Evolutionary conservation across 2,329 filamentous ascomycete genomes (phyloP).

Genomic region (Xylariaceae sp.): DNA sequence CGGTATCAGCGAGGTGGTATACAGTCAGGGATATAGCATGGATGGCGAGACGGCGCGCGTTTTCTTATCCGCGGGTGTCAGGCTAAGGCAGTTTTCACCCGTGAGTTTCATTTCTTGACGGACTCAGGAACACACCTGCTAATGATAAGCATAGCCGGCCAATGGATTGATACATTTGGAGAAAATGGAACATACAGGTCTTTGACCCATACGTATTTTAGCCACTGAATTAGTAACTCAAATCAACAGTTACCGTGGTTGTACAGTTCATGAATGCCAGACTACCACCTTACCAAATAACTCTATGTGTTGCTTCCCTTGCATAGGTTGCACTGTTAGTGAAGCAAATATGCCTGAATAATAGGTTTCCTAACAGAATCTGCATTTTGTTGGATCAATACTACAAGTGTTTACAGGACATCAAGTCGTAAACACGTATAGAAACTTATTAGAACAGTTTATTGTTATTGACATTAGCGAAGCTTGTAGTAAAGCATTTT

Average conservation of each 20-base stretch:
- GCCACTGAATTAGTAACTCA: too few relatives aligned
- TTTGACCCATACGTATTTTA: too few relatives aligned
- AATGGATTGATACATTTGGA: constrained; percentile 63
- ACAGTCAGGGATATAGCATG: constrained; percentile 93
- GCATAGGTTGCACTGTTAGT: not conserved
- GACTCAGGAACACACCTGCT: not conserved
- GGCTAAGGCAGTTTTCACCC: constrained; percentile 85
- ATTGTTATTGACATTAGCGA: constrained; percentile 41
- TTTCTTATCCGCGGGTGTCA: constrained; percentile 82
- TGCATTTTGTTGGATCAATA: not conserved
- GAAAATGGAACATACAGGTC: constrained; percentile 39
- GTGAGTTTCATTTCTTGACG: constrained; percentile 56
- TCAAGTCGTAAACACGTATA: not conserved
- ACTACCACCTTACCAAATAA: too few relatives aligned
- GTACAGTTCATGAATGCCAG: too few relatives aligned
- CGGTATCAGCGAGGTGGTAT: constrained; percentile 94
- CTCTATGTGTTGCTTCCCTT: not conserved
- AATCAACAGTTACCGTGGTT: too few relatives aligned
- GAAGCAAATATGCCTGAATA: not conserved
- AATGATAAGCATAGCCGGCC: constrained; percentile 49
- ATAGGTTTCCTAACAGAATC: not conserved
- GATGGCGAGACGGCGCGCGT: constrained; percentile 83
- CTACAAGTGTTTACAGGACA: not conserved
- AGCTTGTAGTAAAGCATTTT: constrained; percentile 37
- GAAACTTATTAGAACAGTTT: constrained; percentile 26